Conservation (phyloP, 2,329 filamentous ascomycete genomes). For the Phyllosticta citrichinensis region DNA sequence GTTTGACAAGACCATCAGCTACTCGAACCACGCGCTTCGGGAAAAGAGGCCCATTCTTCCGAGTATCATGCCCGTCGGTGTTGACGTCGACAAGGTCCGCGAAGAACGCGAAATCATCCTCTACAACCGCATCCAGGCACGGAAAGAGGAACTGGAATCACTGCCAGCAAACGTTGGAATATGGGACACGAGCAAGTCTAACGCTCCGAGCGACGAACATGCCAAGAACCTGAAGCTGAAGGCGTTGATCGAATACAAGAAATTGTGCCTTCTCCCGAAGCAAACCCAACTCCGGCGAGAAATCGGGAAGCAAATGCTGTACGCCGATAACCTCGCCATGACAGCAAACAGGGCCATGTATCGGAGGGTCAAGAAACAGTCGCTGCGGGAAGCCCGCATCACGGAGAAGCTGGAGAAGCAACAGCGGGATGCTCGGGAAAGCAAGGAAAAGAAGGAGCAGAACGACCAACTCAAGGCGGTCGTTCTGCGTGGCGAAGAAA, state of each 20-base stretch:
- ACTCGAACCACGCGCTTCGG: conserved; percentile 67
- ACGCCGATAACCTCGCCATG: conserved; percentile 94
- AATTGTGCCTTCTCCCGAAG: conserved; percentile 75
- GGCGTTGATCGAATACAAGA: conserved; percentile 92
- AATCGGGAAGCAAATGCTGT: conserved; percentile 84
- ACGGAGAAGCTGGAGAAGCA: conserved; percentile 99
- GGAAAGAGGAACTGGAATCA: conserved; percentile 74
- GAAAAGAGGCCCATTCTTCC: conserved; percentile 72
- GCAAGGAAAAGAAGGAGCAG: conserved; percentile 96
- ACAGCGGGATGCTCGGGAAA: conserved; percentile 90
- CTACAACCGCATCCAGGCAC: conserved; percentile 79
- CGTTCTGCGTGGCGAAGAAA: conserved; percentile 68
- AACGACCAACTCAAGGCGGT: conserved; percentile 84
- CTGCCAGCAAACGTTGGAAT: conserved; percentile 77
- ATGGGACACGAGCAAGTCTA: conserved; percentile 67
- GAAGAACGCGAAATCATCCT: conserved; percentile 81
- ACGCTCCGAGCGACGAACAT: conserved; percentile 63
- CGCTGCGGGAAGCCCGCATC: conserved; percentile 84
- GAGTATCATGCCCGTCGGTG: conserved; percentile 76
- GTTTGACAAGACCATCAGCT: conserved; percentile 55
- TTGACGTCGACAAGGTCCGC: conserved; percentile 76
- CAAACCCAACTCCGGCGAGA: conserved; percentile 78
- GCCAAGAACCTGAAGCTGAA: conserved; percentile 63
- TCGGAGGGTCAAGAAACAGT: conserved; percentile 94
- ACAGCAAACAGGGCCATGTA: conserved; percentile 88